These are phyloP conservation scores for Terana coerulea DNA, from an alignment of 768 basidiomycete species.

Conservation along the genomic window DNA sequence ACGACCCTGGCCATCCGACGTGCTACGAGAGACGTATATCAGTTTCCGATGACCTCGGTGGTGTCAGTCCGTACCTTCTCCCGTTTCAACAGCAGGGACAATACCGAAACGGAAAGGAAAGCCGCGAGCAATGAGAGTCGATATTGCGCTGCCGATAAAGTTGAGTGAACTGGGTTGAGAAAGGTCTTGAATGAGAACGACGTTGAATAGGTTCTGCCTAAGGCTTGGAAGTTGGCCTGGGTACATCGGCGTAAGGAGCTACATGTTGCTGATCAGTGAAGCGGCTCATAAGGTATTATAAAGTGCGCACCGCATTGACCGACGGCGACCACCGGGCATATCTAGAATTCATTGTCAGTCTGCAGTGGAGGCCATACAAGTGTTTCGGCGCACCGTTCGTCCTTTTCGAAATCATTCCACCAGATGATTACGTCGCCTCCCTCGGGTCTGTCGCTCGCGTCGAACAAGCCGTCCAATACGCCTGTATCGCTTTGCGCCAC, in stretches of 20 bases:
- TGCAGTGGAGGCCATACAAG: slow-evolving; percentile 6
- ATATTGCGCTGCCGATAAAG: slow-evolving; percentile 61
- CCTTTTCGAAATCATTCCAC: slow-evolving; percentile 91
- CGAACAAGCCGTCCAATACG: slow-evolving; percentile 73
- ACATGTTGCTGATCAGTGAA: slow-evolving; percentile 8
- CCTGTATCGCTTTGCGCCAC: slow-evolving; percentile 44
- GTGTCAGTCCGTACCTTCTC: slow-evolving; percentile 33
- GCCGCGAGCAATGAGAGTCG: slow-evolving; percentile 65
- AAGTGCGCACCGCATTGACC: slow-evolving; percentile 9
- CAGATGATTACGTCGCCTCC: slow-evolving; percentile 72
- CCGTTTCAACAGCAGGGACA: slow-evolving; percentile 63
- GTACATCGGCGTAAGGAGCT: slow-evolving; percentile 77
- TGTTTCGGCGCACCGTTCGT: slow-evolving; percentile 46
- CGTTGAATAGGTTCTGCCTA: slow-evolving; percentile 78
- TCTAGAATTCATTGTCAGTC: slow-evolving; percentile 4
- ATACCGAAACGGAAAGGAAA: slow-evolving; percentile 85
- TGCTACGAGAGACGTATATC: neutral
- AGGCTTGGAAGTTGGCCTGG: slow-evolving; percentile 77
- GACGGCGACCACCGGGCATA: slow-evolving; percentile 21
- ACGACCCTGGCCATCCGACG: slow-evolving; percentile 75
- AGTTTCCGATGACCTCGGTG: no score
- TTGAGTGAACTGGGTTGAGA: slow-evolving; percentile 55
- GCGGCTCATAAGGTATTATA: neutral
- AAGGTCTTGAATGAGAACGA: slow-evolving; percentile 79
- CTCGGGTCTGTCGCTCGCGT: slow-evolving; percentile 84